Base-by-base conservation (phyloP, 73 alveolate species). In the Paramecium sexaurelia region DNA sequence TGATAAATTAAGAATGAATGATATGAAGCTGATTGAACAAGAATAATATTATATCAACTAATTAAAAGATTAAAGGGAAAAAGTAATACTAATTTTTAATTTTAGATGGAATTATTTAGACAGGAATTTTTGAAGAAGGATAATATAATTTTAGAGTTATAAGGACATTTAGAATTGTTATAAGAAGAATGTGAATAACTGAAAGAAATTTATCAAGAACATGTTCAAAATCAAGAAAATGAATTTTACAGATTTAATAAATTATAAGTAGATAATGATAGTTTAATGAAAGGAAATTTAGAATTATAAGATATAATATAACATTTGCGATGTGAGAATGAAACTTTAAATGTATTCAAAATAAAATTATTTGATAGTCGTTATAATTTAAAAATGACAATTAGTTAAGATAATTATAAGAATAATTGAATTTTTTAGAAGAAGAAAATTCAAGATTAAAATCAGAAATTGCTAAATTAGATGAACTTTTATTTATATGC, bases 61-160 rank as follows among this genome's bases (percentile, higher is more conserved):
- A 36, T 71, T 71, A 71, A 71, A 71, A n/a, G 86, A 71, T 15
- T 71, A 71, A 37, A 71, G 86, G 43, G 86, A 71, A 37, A 71
- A 71, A 71, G 86, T 71, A 71, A 15, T 3, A 35, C 9, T 6
- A 10, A 36, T 11, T 71, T 27, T 27, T 71, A 35, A 27, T 51
- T 26, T 8, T 36, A 71, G 86, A 33, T 71, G 56, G 86, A 71
- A 71, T 19, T 71, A 36, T 71, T 71, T 33, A 71, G 35, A 36
- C 15, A 15, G 9, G 86, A 71, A 71, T 71, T 71, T 36, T 15
- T 37, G 19, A 71, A 71, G 43, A 71, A 71, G 36, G 86, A 71
- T n/a, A 24, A 71, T 37, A n/a, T 35, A 27, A 71, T 71, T 32
- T 33, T 15, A 33, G 86, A 71, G 20, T 32, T 71, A 37, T n/a